Conservation (phyloP, 2,329 filamentous ascomycete genomes). For the Hymenoscyphus repandus region DNA sequence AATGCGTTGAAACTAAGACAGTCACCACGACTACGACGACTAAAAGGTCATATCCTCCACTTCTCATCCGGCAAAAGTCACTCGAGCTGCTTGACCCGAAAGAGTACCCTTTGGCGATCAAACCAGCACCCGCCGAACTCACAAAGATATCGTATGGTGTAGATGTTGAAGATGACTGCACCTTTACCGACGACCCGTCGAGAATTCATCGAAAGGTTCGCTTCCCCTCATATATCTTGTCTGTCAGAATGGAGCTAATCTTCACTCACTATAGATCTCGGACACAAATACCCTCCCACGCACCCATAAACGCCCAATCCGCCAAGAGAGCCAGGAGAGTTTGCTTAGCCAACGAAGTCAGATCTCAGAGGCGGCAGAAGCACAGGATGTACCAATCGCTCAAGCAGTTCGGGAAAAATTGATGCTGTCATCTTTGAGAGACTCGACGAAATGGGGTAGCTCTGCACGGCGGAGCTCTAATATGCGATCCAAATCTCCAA, state of each 20-base stretch:
- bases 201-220: slow-evolving; percentile 7
- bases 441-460: background rate
- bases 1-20: slow-evolving; percentile 63
- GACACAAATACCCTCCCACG: background rate
- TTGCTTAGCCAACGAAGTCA: background rate
- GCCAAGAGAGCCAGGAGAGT: background rate
- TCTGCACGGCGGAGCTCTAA: slow-evolving; percentile 12
- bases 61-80: slow-evolving; percentile 63
- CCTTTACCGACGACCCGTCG: slow-evolving; percentile 8
- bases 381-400: background rate
- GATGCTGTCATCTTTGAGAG: background rate
- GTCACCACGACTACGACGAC: slow-evolving; percentile 92
- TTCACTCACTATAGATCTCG: background rate
- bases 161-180: slow-evolving; percentile 41
- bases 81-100: slow-evolving; percentile 74
- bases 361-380: background rate
- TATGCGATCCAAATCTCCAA: slow-evolving; percentile 18
- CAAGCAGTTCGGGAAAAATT: no score
- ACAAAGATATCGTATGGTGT: slow-evolving; percentile 72
- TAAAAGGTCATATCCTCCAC: slow-evolving; percentile 76
- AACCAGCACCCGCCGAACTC: slow-evolving; percentile 75
- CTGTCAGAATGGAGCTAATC: background rate
- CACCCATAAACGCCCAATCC: background rate
- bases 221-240: background rate
- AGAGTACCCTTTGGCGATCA: slow-evolving; percentile 80